These are phyloP conservation scores for Lyophyllum semitale DNA, from an alignment of 768 basidiomycete genomes.

Conservation along the genomic window DNA sequence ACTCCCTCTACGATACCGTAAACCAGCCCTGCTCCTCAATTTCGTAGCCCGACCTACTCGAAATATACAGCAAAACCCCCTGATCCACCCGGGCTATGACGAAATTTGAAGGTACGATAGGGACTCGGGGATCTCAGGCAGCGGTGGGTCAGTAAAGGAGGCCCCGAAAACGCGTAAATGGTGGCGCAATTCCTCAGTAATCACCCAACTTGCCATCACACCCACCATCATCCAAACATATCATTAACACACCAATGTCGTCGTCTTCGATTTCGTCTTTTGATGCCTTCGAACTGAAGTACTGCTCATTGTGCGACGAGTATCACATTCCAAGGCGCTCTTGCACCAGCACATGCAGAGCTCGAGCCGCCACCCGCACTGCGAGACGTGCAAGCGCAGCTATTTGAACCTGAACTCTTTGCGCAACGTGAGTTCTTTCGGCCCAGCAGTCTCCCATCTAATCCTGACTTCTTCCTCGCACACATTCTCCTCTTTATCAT, in stretches of 20 bases:
- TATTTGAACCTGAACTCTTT: constrained; percentile 8
- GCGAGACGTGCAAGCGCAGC: constrained; percentile 4
- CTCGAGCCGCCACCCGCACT: constrained; percentile 8
- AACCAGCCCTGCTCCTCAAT: too few relatives aligned
- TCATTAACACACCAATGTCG: neutral
- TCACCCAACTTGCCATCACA: neutral
- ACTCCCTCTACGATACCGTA: too few relatives aligned
- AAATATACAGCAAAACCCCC: too few relatives aligned
- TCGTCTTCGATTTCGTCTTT: neutral
- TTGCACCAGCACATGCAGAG: constrained; percentile 1
- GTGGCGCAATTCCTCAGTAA: too few relatives aligned
- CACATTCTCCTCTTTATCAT: neutral
- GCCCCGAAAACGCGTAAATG: constrained; percentile 6
- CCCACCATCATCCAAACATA: neutral
- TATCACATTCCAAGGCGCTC: constrained; percentile 5
- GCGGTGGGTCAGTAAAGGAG: neutral
- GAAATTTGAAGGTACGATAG: neutral
- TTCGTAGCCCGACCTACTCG: too few relatives aligned
- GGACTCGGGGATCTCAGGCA: neutral
- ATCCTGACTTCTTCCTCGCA: neutral
- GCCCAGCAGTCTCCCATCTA: too few relatives aligned
- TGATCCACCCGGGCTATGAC: neutral
- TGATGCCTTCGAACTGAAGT: neutral
- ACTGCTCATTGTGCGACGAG: constrained; percentile 10
- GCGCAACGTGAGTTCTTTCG: neutral